Conservation (phyloP, 768 basidiomycete genomes). For the Cubamyces sp. region DNA sequence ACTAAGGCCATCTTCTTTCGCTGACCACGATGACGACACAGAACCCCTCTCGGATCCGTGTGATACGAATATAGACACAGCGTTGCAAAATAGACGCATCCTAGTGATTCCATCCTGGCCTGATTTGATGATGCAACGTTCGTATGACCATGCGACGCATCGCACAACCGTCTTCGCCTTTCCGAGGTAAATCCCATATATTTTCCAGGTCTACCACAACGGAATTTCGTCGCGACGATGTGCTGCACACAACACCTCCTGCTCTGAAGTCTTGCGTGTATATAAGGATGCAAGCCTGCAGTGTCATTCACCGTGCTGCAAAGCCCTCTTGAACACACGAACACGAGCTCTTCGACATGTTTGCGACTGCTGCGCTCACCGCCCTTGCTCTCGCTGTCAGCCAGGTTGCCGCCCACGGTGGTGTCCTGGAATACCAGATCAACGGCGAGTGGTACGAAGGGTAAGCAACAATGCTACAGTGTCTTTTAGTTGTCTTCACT, state of each 20-base stretch:
- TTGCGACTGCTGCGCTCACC: conserved; percentile 24
- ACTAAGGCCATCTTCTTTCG: neutral
- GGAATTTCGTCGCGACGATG: conserved; percentile 16
- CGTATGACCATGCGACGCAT: conserved; percentile 8
- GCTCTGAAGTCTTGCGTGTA: neutral
- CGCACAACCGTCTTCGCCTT: neutral
- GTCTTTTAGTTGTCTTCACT: neutral
- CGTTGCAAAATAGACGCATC: neutral
- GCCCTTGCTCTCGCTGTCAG: conserved; percentile 24
- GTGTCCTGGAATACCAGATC: conserved; percentile 43
- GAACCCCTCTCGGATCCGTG: neutral
- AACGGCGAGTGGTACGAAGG: conserved; percentile 39
- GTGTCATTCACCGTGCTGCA: conserved; percentile 3
- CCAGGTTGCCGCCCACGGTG: conserved; percentile 42
- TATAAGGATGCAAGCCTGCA: neutral
- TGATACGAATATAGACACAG: neutral
- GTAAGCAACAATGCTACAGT: conserved; percentile 22
- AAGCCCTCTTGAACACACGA: neutral
- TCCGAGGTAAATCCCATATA: conserved; percentile 19
- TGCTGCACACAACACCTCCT: neutral
- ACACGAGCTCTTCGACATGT: conserved; percentile 15
- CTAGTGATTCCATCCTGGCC: neutral
- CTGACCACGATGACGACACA: neutral
- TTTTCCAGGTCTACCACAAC: conserved; percentile 10
- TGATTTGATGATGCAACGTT: neutral